phyloP scores from a whole-genome alignment of 148 eudicot species.

The Chenopodium quinoa region DNA sequence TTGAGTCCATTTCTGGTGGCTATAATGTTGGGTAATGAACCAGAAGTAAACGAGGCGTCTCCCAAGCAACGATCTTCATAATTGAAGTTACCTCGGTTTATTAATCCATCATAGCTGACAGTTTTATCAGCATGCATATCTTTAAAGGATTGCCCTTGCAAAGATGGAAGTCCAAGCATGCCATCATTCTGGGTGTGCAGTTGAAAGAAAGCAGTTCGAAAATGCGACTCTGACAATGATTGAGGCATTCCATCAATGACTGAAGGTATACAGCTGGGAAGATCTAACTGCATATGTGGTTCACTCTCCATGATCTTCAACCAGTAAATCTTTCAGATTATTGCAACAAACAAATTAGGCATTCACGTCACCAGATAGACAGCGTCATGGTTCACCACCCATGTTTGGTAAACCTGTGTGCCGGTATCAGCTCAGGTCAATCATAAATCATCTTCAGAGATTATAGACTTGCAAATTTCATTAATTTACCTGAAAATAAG shows the following conservation, averaged over 20 bases:
- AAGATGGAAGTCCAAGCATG: constrained; percentile 45
- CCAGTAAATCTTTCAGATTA: neutral
- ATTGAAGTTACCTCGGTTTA: constrained; percentile 20
- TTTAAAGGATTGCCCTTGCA: constrained; percentile 38
- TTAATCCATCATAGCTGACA: constrained; percentile 18
- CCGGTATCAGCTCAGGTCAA: neutral
- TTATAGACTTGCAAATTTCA: neutral
- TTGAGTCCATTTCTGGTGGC: constrained; percentile 23
- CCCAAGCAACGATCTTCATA: constrained; percentile 29
- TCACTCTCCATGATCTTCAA: constrained; percentile 34
- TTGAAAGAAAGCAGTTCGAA: constrained; percentile 32
- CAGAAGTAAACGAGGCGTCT: constrained; percentile 32
- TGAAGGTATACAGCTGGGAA: constrained; percentile 19
- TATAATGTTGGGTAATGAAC: constrained; percentile 31
- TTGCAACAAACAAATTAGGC: neutral
- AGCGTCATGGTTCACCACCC: neutral
- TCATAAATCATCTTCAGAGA: neutral
- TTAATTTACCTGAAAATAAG: too few species aligned
- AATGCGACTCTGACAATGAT: constrained; percentile 28
- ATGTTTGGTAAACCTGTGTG: too few species aligned
- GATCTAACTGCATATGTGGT: constrained; percentile 31
- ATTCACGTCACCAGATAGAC: neutral
- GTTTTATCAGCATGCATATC: constrained; percentile 24
- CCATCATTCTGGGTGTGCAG: constrained; percentile 35
- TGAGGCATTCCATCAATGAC: constrained; percentile 33